Conservation (phyloP, 2,329 filamentous ascomycete species). For the Sporothrix phasma region DNA sequence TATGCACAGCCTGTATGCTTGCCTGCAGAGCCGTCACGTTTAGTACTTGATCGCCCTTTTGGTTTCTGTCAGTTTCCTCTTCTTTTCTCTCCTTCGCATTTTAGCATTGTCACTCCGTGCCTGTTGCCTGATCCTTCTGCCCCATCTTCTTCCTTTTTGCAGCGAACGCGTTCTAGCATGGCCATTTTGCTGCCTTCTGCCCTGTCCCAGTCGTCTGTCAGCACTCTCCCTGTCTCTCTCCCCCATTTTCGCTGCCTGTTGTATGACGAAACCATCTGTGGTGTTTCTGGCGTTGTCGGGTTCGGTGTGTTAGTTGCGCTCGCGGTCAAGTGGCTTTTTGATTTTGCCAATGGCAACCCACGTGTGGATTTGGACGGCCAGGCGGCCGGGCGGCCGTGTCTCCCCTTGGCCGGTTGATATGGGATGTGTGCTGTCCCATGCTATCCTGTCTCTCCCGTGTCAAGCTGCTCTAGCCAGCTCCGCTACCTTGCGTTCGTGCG, state of each 20-base stretch:
- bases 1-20: conserved; percentile 3
- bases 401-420: neutral
- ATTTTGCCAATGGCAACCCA: conserved; percentile 23
- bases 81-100: neutral
- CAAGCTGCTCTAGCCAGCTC: neutral
- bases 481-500: neutral
- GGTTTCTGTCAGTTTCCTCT: neutral
- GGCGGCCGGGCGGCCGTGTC: neutral
- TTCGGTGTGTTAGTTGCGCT: neutral
- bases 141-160: neutral
- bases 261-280: neutral
- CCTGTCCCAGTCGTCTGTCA: neutral
- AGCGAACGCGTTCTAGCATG: no score
- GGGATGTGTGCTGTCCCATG: neutral
- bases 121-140: neutral
- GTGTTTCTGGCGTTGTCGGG: neutral
- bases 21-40: neutral
- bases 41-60: neutral
- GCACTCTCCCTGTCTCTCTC: neutral
- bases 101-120: no score
- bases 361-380: conserved; percentile 19
- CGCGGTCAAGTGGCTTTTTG: neutral
- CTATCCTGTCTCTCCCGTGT: neutral
- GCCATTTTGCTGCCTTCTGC: neutral
- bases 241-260: neutral